phyloP scores from a whole-genome alignment of 2,329 filamentous ascomycete genomes.

The Claviceps lovelessii region DNA sequence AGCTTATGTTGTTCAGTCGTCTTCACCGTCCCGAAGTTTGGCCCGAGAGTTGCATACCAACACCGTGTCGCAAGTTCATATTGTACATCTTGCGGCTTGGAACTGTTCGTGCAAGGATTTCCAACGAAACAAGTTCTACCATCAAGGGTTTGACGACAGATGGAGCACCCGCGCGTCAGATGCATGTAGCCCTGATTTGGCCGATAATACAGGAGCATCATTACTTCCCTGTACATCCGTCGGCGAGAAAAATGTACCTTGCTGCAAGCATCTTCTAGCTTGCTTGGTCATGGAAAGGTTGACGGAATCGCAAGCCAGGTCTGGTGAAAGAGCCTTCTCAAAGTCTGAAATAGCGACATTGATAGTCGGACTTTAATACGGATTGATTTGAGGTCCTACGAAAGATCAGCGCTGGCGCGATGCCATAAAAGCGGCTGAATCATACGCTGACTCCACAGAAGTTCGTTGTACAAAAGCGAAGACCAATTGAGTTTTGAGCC shows the following conservation, averaged over 20 bases:
- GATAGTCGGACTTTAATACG: constrained; percentile 24
- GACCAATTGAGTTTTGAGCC: not conserved
- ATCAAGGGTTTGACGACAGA: constrained; percentile 11
- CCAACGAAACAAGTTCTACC: constrained; percentile 39
- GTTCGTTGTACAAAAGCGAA: not conserved
- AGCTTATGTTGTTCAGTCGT: constrained; percentile 53
- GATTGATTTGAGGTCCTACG: too few species aligned
- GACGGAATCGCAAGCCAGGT: constrained; percentile 38
- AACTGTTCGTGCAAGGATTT: constrained; percentile 85
- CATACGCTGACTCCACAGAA: not conserved
- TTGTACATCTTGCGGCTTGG: constrained; percentile 64
- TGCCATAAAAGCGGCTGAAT: not conserved
- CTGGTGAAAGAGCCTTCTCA: constrained; percentile 39
- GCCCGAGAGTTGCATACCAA: constrained; percentile 8
- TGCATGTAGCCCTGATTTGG: not conserved
- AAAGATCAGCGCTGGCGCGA: not conserved
- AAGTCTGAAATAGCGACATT: constrained; percentile 62
- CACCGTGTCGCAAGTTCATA: constrained; percentile 33
- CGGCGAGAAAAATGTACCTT: constrained; percentile 31
- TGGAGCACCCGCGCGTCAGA: not conserved
- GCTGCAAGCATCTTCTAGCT: constrained; percentile 81
- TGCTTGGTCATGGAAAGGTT: constrained; percentile 62
- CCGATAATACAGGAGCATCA: too few species aligned
- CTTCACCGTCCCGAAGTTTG: constrained; percentile 28
- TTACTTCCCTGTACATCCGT: not conserved